Evolutionary conservation across 2,329 filamentous ascomycete species (phyloP).

Genomic region (Xylaria sp.): DNA sequence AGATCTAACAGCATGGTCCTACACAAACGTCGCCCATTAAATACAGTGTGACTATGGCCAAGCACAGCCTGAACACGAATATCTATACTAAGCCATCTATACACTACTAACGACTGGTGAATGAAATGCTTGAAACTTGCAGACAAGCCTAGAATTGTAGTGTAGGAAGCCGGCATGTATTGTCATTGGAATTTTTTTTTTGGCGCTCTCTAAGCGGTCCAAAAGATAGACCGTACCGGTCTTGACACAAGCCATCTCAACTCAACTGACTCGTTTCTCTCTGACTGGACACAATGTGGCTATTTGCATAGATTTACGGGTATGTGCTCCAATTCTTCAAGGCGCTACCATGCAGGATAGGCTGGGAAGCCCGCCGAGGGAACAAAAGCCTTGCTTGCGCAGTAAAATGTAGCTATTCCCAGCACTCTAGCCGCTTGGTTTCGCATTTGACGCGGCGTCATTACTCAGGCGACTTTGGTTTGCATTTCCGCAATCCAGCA

Average conservation of each 20-base stretch:
- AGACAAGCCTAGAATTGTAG: not conserved
- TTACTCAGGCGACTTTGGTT: not conserved
- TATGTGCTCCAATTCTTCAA: not conserved
- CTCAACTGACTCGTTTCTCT: constrained; percentile 16
- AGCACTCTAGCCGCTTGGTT: not conserved
- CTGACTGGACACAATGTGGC: constrained; percentile 19
- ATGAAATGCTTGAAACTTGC: too few species aligned
- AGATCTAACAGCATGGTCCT: not conserved
- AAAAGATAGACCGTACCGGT: constrained; percentile 9
- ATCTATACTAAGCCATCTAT: too few species aligned
- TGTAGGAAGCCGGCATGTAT: not conserved
- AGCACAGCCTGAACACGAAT: not conserved
- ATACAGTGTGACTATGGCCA: constrained; percentile 3
- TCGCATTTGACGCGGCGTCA: constrained; percentile 2
- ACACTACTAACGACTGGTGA: too few species aligned
- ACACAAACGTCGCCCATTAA: not conserved
- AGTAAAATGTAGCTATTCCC: not conserved
- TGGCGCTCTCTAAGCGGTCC: constrained; percentile 7
- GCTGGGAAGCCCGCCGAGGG: not conserved
- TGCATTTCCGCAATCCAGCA: not conserved
- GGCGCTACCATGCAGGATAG: not conserved
- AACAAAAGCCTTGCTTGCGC: constrained; percentile 1
- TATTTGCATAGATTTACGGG: constrained; percentile 23
- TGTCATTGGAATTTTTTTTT: not conserved
- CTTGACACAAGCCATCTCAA: not conserved